These are phyloP conservation scores for Lodderomyces metapsilosis DNA, from an alignment of 1,139 yeast genomes.

Conservation along the genomic window DNA sequence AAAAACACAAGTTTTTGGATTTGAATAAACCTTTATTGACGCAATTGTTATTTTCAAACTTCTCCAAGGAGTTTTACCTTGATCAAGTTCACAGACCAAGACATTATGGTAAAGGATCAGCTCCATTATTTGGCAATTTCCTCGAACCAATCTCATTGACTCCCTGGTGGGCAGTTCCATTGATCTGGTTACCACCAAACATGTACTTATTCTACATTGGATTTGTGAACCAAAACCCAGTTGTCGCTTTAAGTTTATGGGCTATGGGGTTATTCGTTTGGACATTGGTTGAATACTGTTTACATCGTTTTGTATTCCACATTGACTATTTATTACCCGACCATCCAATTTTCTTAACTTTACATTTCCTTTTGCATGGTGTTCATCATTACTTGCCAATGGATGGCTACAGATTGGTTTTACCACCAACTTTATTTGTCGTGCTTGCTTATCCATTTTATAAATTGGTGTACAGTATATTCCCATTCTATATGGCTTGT, in stretches of 20 bases:
- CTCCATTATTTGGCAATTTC: conserved; percentile 61
- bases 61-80: conserved; percentile 83
- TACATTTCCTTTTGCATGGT: conserved; percentile 92
- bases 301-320: conserved; percentile 93
- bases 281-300: conserved; percentile 84
- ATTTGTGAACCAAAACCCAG: conserved; percentile 31
- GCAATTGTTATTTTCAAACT: conserved; percentile 74
- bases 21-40: conserved; percentile 73
- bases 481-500: conserved; percentile 50
- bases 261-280: conserved; percentile 75
- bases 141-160: conserved; percentile 49
- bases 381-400: conserved; percentile 96
- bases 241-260: conserved; percentile 45
- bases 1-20: conserved; percentile 83
- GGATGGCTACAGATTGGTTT: conserved; percentile 89
- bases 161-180: conserved; percentile 74
- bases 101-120: conserved; percentile 80
- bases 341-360: conserved; percentile 65
- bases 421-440: conserved; percentile 86
- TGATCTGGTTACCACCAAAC: conserved; percentile 83
- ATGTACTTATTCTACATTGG: conserved; percentile 45
- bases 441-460: conserved; percentile 46
- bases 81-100: conserved; percentile 98
- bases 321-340: conserved; percentile 85
- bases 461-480: conserved; percentile 33